Evolutionary conservation across 73 alveolate species (phyloP).

Genomic region (Effrenium voratum): DNA sequence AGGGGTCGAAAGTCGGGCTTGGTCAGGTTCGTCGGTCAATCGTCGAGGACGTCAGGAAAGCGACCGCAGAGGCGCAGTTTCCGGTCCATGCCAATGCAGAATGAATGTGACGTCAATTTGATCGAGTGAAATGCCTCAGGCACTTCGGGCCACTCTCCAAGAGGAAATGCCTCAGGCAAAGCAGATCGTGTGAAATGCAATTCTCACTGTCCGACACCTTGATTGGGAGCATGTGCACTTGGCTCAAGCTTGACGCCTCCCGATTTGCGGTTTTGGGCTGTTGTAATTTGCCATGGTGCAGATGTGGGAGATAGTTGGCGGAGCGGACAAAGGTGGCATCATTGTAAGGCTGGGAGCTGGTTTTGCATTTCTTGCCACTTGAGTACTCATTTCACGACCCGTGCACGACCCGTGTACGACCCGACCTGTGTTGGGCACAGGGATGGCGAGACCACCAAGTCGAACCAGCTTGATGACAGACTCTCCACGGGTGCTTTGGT

Average conservation of each 20-base stretch:
- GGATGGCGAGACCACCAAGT: conserved; percentile 83
- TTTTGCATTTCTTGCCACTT: neutral
- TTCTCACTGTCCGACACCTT: no score
- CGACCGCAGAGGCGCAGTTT: neutral
- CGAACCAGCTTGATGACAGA: conserved; percentile 75
- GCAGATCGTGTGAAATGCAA: no score
- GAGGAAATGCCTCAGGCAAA: conserved; percentile 42
- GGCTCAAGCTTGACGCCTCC: no score
- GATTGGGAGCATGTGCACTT: no score
- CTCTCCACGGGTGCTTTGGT: conserved; percentile 86
- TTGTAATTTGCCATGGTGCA: conserved; percentile 53
- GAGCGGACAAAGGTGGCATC: conserved; percentile 90
- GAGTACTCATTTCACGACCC: no score
- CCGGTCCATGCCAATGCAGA: neutral
- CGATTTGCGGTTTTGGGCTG: neutral
- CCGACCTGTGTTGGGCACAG: conserved; percentile 24
- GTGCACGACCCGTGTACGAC: no score
- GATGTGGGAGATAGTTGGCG: conserved; percentile 93
- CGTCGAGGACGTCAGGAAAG: neutral
- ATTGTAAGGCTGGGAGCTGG: conserved; percentile 50
- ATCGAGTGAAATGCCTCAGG: neutral
- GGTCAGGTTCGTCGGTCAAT: neutral
- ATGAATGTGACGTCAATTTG: neutral
- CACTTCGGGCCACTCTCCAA: neutral
- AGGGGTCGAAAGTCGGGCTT: no score